Evolutionary conservation across 2,329 filamentous ascomycete species (phyloP), one percentile per base, ranked within the genome.

Genomic region (Cercospora brassicicola): DNA sequence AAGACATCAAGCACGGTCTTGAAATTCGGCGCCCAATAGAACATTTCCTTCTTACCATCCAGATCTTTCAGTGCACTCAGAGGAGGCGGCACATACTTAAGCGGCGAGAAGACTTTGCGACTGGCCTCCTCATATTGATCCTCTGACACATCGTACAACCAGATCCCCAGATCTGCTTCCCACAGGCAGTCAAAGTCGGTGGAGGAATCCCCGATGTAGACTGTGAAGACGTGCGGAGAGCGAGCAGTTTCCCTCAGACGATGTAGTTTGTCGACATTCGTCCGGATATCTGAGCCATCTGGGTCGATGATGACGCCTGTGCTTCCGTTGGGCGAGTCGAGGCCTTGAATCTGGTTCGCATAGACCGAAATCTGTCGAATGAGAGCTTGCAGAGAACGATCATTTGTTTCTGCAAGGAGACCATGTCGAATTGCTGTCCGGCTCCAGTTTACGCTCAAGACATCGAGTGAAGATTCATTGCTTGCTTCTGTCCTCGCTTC

Each of bases 391-490:
- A 51, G 62, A 51, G 8, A 30, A 51, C 18, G 56, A 42, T 59
- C 23, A 5, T 33, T 36, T 10, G 71, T 62, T 23, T 67, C 62
- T 28, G 67, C 10, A 65, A 51, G 30, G 67, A 77, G 39, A 1
- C 72, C 69, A 9, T 59, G 51, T 53, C 73, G 69, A 60, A 84
- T 84, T 65, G 83, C 83, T 0, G 72, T 73, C 18, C 74, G 75
- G 67, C 81, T 83, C 83, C 83, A 85, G 65, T 84, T 84, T 2
- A 84, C 82, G 62, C 82, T 84, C 5, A 84, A 59, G 18, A 84
- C 79, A 28, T 73, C 72, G 39, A 82, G 61, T 10, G 68, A 67
- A 36, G 68, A 69, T 13, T 56, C 56, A 20, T 45, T 3, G 23
- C 7, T 28, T 51, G 28, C 5, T 23, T 31, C 28, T 23, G 62